Evolutionary conservation across 371 early-diverging fungal genomes (phyloP), one percentile per base, ranked within the genome.

Genomic region (Mortierella sp.): DNA sequence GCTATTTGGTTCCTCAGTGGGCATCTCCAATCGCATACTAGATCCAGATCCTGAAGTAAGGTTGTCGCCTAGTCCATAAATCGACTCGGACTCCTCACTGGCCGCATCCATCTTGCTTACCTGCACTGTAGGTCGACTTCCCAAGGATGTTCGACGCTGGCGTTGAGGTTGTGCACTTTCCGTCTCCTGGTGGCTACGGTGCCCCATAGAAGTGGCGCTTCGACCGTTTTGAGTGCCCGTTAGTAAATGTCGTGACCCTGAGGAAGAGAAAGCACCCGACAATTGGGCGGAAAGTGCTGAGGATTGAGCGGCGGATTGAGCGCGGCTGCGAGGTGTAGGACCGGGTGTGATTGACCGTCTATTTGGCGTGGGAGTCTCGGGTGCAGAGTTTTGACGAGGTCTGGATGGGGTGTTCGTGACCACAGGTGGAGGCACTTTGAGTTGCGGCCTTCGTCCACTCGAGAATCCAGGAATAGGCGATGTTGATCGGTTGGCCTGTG

Each of bases 1-100:
- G 9, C 64, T 68, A 2, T 64, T 39, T 17, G 71, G 65, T 25
- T 64, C 71, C 17, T 64, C 71, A 28, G 54, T 59, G 5, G 45
- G 56, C 17, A 48, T 54, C 3, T 63, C 55, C 43, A 58, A 29
- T 29, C 70, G 50, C 13, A 49, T 0, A 40, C 34, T 1, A n/a
- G 62, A 43, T 17, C 44, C 56, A 6, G 61, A 49, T 16, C 47
- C 53, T 61, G 44, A 9, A 52, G 16, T 4, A 59, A 54, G 9
- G 19, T 24, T 3, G 45, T 28, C 24, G 9, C 21, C 34, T 34
- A 10, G 34, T 47, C 48, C 48, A 44, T 6, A n/a, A 6, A 21
- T 25, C 48, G 48, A 47, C 21, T 6, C 19, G 7, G 28, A 9
- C 17, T 16, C 25, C 8, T n/a, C n/a, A n/a, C n/a, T 34, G 34